Evolutionary conservation across 129 eudicot genomes (phyloP).

Genomic region (Calendula officinalis): DNA sequence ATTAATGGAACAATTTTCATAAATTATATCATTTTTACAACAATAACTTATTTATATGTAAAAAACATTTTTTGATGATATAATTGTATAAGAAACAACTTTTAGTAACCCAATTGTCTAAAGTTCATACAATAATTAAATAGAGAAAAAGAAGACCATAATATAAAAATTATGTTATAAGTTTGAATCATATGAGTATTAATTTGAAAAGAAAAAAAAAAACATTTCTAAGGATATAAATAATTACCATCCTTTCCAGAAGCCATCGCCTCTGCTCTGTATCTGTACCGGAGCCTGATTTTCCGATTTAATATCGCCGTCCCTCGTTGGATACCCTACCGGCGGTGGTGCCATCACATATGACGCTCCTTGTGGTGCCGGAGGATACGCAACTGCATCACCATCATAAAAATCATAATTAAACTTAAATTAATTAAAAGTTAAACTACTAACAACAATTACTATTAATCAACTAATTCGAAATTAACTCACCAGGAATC

Average conservation of each 20-base stretch:
- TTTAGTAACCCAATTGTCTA: too few relatives aligned
- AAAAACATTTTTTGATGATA: too few relatives aligned
- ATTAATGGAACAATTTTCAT: too few relatives aligned
- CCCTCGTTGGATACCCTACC: constrained; percentile 51
- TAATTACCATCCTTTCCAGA: constrained; percentile 62
- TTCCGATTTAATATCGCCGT: constrained; percentile 9
- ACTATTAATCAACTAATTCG: background rate
- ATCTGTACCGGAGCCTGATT: constrained; percentile 23
- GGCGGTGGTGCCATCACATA: constrained; percentile 39
- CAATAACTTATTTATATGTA: too few relatives aligned
- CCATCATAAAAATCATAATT: background rate
- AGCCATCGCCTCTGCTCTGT: constrained; percentile 56
- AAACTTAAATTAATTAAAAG: background rate
- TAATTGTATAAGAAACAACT: too few relatives aligned
- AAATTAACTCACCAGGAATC: constrained; percentile 36
- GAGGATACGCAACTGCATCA: constrained; percentile 45
- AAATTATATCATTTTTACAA: too few relatives aligned
- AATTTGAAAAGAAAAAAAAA: background rate
- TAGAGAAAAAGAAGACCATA: too few relatives aligned
- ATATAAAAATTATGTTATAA: too few relatives aligned
- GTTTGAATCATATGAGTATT: too few relatives aligned
- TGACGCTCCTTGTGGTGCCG: constrained; percentile 28
- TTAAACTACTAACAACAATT: too few relatives aligned
- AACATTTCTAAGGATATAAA: background rate
- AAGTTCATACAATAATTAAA: too few relatives aligned